Conservation (phyloP, 805 yeast genomes). For the Ogataea corticis region DNA sequence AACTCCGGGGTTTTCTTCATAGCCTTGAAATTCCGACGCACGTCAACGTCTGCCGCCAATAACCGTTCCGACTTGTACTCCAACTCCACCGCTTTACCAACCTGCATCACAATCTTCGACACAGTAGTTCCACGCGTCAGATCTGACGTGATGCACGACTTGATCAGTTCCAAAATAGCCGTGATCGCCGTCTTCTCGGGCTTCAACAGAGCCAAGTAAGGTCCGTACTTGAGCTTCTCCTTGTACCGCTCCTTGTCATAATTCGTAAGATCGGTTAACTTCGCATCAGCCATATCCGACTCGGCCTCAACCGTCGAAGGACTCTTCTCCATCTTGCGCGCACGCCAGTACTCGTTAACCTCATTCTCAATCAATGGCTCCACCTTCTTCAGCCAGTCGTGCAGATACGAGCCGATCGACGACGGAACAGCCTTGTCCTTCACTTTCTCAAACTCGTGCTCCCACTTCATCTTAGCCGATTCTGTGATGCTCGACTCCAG, state of each 20-base stretch:
- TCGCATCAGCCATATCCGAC: background rate
- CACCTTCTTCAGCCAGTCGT: conserved; percentile 81
- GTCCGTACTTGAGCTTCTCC: conserved; percentile 64
- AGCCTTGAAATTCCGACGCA: conserved; percentile 52
- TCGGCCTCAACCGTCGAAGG: background rate
- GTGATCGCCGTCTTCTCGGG: conserved; percentile 83
- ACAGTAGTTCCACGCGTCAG: conserved; percentile 80
- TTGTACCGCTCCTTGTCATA: conserved; percentile 24
- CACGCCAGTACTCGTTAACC: conserved; percentile 51
- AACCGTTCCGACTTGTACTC: conserved; percentile 77
- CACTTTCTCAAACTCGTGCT: conserved; percentile 62
- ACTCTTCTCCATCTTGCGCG: conserved; percentile 36
- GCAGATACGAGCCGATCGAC: conserved; percentile 70
- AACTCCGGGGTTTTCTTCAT: conserved; percentile 48
- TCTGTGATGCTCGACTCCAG: conserved; percentile 79
- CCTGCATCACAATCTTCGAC: conserved; percentile 75
- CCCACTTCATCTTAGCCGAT: conserved; percentile 89
- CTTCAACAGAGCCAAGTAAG: conserved; percentile 68
- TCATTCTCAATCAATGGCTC: conserved; percentile 72
- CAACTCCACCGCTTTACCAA: conserved; percentile 81
- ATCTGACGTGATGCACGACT: conserved; percentile 73
- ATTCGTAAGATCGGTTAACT: conserved; percentile 1
- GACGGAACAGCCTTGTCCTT: conserved; percentile 47
- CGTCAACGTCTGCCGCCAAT: conserved; percentile 54
- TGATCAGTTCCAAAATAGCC: conserved; percentile 78